Evolutionary conservation across 257 asterid genomes (phyloP).

Genomic region (Vinca minor): DNA sequence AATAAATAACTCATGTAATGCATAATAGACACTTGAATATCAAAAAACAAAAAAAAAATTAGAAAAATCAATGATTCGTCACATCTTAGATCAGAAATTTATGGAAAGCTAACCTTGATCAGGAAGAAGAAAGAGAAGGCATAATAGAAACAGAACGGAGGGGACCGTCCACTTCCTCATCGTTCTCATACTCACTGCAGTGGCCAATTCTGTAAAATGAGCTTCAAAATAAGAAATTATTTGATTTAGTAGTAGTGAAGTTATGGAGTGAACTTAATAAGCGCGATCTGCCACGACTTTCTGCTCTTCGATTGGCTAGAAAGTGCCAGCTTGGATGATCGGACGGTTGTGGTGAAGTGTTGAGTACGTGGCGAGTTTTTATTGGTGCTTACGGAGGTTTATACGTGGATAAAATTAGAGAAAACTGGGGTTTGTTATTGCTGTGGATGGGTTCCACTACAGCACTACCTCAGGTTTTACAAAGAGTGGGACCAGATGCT

Average conservation of each 20-base stretch:
- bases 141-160: conserved; percentile 51
- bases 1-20: too few species aligned
- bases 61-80: not conserved
- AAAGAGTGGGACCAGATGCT: too few species aligned
- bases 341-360: conserved; percentile 15
- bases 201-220: not conserved
- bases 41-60: not conserved
- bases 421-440: conserved; percentile 9
- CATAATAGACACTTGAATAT: not conserved
- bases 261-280: conserved; percentile 1
- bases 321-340: conserved; percentile 45
- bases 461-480: too few species aligned
- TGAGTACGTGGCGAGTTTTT: conserved; percentile 28
- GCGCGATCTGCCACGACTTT: conserved; percentile 26
- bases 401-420: conserved; percentile 42
- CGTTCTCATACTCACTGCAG: not conserved
- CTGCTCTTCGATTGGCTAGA: conserved; percentile 34
- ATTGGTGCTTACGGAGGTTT: conserved; percentile 28
- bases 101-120: conserved; percentile 53
- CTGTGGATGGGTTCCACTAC: too few species aligned
- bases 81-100: not conserved
- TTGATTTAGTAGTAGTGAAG: too few species aligned
- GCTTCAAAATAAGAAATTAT: not conserved
- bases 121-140: conserved; percentile 67
- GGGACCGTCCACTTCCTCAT: conserved; percentile 91